Conservation (phyloP, 1,284 basidiomycete genomes). For the Microbotryum scabiosae region DNA sequence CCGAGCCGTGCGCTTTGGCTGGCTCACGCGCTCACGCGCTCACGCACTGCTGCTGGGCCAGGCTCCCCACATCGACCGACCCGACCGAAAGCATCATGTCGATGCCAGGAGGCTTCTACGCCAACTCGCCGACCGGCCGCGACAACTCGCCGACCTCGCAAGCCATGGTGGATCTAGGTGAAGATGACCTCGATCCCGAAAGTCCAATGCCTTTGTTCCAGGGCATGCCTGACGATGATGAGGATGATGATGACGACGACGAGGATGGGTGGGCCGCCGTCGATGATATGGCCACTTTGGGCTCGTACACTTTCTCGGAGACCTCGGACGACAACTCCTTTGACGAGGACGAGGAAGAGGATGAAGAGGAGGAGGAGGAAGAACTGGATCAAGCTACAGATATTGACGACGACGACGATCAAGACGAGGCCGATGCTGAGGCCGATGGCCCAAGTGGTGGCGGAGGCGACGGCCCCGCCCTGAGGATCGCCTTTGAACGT, state of each 20-base stretch:
- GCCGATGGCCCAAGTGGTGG: neutral
- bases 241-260: constrained; percentile 21
- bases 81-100: no score
- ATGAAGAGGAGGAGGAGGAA: neutral
- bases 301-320: neutral
- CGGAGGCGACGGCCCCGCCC: neutral
- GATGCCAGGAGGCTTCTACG: no score
- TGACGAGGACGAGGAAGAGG: constrained; percentile 12
- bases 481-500: constrained; percentile 28
- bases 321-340: neutral
- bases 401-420: neutral
- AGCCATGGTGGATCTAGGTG: neutral
- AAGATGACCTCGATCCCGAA: constrained; percentile 30
- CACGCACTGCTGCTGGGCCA: no score
- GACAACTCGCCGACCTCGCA: neutral
- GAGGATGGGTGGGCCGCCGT: constrained; percentile 26
- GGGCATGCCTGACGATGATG: constrained; percentile 12
- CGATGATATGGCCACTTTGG: constrained; percentile 2
- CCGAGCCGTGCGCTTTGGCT: no score
- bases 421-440: neutral
- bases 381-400: neutral
- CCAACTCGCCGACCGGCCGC: no score
- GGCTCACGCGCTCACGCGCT: no score
- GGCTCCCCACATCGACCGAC: no score
- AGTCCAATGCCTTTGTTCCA: neutral